Percentiles rank a stretch among this genome's conserved stretches.
These are phyloP conservation scores for Neurospora intermedia DNA, from an alignment of 495 filamentous ascomycete species.

Conservation along the genomic window DNA sequence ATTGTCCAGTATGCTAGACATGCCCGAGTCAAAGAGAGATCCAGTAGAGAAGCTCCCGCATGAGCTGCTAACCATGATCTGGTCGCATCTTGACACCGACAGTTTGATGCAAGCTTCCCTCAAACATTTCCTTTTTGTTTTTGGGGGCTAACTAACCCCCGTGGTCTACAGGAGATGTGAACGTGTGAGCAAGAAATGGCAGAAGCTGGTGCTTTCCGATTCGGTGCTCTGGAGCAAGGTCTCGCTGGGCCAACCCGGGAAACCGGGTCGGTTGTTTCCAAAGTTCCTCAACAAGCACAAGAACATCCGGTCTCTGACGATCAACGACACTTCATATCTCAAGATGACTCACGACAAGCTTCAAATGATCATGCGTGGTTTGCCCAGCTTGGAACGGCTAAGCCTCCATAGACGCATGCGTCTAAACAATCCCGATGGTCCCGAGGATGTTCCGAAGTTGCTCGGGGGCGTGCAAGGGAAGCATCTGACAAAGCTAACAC, in stretches of 20 bases:
- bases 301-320: conserved; percentile 4
- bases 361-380: neutral
- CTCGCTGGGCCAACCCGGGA: conserved; percentile 6
- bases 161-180: conserved; percentile 5
- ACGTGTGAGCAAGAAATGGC: conserved; percentile 17
- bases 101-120: conserved; percentile 9
- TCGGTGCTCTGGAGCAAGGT: conserved; percentile 12
- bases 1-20: conserved; percentile 11
- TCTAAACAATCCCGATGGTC: neutral
- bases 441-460: neutral
- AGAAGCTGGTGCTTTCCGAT: conserved; percentile 3
- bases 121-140: neutral
- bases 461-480: neutral
- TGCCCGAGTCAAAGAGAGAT: conserved; percentile 9
- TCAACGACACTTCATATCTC: conserved; percentile 9
- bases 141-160: neutral
- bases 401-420: conserved; percentile 2
- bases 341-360: conserved; percentile 3
- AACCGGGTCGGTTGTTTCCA: conserved; percentile 4
- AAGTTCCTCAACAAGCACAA: conserved; percentile 10
- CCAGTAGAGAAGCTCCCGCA: conserved; percentile 14
- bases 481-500: conserved; percentile 1
- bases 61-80: conserved; percentile 14
- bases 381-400: conserved; percentile 10
- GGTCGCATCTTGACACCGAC: conserved; percentile 8